Evolutionary conservation across 202 grass and related monocot genomes (phyloP), one percentile per base, ranked within the genome.

Genomic region (Brachypodium distachyon): DNA sequence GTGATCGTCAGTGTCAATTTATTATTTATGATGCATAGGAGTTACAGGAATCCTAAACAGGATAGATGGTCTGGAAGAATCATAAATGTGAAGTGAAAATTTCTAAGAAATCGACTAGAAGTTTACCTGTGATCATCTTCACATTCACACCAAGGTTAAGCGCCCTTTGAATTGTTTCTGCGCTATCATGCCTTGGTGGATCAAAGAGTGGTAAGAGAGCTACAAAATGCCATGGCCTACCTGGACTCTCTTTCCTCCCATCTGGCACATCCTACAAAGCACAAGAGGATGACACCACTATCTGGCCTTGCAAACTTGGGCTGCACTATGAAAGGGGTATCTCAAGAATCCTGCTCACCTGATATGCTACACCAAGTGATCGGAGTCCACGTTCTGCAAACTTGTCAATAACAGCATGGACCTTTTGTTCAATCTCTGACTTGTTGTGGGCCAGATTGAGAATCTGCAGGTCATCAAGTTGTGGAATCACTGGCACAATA

Each of bases 71-170:
- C n/a, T n/a, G n/a, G n/a, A n/a, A n/a, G n/a, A n/a, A n/a, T 18
- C 71, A 13, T 71, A 29, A 48, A 67, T 70, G n/a, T n/a, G n/a
- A n/a, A n/a, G n/a, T n/a, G n/a, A 9, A 78, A 19, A 32, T 9
- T 6, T 63, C 26, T 46, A 44, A 72, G n/a, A 81, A 22, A 17
- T 18, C 2, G 27, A 49, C 23, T 36, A 22, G 14, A 42, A 53
- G 12, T 50, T 68, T 73, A 80, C 81, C 86, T 62, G 91, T 90
- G 67, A 93, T 90, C 91, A 93, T 93, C 78, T 93, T 93, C 41
- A 93, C 91, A 68, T 85, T 93, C 12, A 93, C 91, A 33, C 91
- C 91, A 68, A 93, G 87, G 47, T 90, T 87, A 22, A 93, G 81
- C 50, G 91, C 91, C 64, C 78, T 89, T 51, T 57, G 76, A 67